Conservation (phyloP, 441 rosid genomes). For the Daphne laureola region DNA sequence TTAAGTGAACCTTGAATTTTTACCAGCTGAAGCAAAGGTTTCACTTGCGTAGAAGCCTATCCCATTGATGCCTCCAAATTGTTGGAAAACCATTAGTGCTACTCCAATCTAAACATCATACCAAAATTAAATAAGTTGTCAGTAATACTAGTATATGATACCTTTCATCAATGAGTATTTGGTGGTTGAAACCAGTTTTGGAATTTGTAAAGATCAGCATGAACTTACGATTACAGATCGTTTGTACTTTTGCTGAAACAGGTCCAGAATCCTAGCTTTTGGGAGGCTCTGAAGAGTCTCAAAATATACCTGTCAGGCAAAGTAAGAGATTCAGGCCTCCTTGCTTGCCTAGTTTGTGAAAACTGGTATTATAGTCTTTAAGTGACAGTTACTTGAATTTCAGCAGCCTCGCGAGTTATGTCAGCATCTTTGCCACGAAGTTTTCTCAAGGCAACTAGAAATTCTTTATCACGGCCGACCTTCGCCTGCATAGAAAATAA, state of each 20-base stretch:
- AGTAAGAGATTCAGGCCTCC: slow-evolving; percentile 5
- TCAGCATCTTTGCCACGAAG: slow-evolving; percentile 66
- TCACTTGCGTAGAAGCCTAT: slow-evolving; percentile 78
- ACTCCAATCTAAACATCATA: slow-evolving; percentile 59
- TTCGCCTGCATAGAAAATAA: slow-evolving; percentile 45
- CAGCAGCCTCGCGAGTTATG: slow-evolving; percentile 59
- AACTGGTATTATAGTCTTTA: not conserved
- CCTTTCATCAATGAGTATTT: not conserved
- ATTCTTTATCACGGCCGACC: slow-evolving; percentile 54
- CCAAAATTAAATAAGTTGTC: not conserved
- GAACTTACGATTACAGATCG: slow-evolving; percentile 59
- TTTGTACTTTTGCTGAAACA: slow-evolving; percentile 51
- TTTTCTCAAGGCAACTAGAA: slow-evolving; percentile 42
- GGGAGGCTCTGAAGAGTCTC: slow-evolving; percentile 55
- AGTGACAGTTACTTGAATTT: slow-evolving; percentile 42
- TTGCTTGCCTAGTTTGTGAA: not conserved
- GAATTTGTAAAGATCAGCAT: not conserved
- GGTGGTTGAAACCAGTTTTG: too few relatives aligned
- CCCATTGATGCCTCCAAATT: slow-evolving; percentile 78
- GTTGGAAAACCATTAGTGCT: slow-evolving; percentile 81
- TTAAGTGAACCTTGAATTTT: slow-evolving; percentile 2
- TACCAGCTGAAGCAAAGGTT: slow-evolving; percentile 82
- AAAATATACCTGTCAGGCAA: slow-evolving; percentile 30
- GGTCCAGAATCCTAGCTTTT: slow-evolving; percentile 47
- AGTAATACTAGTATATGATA: slow-evolving; percentile 2